These are phyloP conservation scores for Camptophora hylomeconis DNA, from an alignment of 2,329 filamentous ascomycete species.

Conservation along the genomic window DNA sequence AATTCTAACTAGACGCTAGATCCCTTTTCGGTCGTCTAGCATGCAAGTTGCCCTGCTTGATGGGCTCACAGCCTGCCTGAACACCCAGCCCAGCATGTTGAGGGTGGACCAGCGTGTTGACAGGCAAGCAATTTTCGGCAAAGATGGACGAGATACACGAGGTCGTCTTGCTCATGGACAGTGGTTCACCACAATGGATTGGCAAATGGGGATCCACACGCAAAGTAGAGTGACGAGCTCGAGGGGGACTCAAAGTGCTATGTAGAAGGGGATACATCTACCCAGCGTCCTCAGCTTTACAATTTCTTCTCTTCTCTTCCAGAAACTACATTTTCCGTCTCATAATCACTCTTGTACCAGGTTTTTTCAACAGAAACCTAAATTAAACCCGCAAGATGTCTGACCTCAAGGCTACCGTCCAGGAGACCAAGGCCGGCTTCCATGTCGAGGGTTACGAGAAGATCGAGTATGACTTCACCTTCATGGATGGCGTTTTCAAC, in stretches of 20 bases:
- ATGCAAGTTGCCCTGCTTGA: neutral
- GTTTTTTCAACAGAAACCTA: slow-evolving; percentile 2
- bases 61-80: neutral
- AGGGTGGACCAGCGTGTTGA: neutral
- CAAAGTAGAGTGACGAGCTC: too few species aligned
- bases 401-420: slow-evolving; percentile 53
- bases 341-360: too few species aligned
- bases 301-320: too few species aligned
- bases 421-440: slow-evolving; percentile 52
- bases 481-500: slow-evolving; percentile 57
- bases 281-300: too few species aligned
- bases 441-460: slow-evolving; percentile 63
- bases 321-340: too few species aligned
- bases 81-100: neutral
- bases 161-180: too few species aligned
- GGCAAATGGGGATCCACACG: too few species aligned
- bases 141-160: slow-evolving; percentile 1
- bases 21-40: slow-evolving; percentile 3
- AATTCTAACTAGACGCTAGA: slow-evolving; percentile 9
- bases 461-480: slow-evolving; percentile 63
- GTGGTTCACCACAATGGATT: too few species aligned
- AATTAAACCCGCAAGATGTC: slow-evolving; percentile 42
- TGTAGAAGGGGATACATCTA: too few species aligned
- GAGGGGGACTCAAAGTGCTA: too few species aligned
- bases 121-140: neutral